These are phyloP conservation scores for Coemansia sp. DNA, from an alignment of 192 early-diverging fungal genomes.

Conservation along the genomic window DNA sequence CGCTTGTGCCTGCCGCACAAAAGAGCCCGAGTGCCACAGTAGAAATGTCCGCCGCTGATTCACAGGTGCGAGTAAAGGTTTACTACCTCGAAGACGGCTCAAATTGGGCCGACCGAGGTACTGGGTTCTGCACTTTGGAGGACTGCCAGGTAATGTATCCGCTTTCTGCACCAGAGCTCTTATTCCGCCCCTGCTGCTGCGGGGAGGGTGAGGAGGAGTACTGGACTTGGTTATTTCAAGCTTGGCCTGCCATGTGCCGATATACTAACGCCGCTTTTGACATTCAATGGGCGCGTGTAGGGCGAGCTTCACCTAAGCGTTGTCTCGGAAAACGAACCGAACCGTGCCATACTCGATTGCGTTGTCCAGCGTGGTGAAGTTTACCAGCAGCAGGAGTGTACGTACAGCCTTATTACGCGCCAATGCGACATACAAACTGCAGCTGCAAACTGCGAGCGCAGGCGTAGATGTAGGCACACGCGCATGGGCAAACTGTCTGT, in stretches of 20 bases:
- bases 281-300: conserved; percentile 22
- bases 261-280: conserved; percentile 7
- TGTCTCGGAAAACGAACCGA: conserved; percentile 58
- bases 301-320: conserved; percentile 64
- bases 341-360: conserved; percentile 65
- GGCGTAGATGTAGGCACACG: background rate
- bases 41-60: conserved; percentile 38
- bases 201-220: background rate
- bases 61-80: conserved; percentile 75
- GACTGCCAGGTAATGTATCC: conserved; percentile 58
- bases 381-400: conserved; percentile 88
- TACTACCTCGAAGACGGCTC: conserved; percentile 70
- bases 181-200: background rate
- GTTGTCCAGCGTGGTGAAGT: conserved; percentile 68
- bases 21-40: background rate
- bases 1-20: conserved; percentile 7
- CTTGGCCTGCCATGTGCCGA: conserved; percentile 1
- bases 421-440: background rate
- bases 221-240: background rate
- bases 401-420: background rate
- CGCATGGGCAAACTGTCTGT: background rate
- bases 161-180: background rate
- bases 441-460: background rate
- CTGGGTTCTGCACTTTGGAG: conserved; percentile 71
- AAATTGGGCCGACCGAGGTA: conserved; percentile 83